These are phyloP conservation scores for Linaria vulgaris DNA, from an alignment of 257 asterid species.

Conservation along the genomic window DNA sequence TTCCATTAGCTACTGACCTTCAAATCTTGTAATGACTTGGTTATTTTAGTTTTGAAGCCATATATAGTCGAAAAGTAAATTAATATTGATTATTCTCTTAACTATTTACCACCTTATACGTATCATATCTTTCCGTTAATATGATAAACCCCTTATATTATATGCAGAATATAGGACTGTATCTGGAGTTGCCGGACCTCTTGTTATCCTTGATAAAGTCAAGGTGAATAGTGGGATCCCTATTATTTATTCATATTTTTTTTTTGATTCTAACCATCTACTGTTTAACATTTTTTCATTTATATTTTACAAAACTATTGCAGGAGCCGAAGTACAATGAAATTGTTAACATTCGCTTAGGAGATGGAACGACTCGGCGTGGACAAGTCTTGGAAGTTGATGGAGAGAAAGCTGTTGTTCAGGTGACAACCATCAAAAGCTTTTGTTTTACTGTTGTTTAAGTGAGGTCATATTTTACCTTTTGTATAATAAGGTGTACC, in stretches of 20 bases:
- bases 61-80: too few relatives aligned
- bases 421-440: constrained; percentile 46
- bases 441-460: not conserved
- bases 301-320: constrained; percentile 27
- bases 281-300: too few relatives aligned
- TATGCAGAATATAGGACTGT: constrained; percentile 95
- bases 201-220: constrained; percentile 96
- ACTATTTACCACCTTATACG: constrained; percentile 5
- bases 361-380: constrained; percentile 95
- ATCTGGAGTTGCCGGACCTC: constrained; percentile 99
- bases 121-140: too few relatives aligned
- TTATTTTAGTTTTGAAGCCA: too few relatives aligned
- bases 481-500: constrained; percentile 1
- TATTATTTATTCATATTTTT: constrained; percentile 16
- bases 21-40: too few relatives aligned
- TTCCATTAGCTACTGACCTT: too few relatives aligned
- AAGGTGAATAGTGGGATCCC: constrained; percentile 53
- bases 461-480: not conserved
- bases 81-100: not conserved
- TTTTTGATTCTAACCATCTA: too few relatives aligned
- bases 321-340: constrained; percentile 99
- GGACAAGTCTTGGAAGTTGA: constrained; percentile 98
- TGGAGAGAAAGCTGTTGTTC: constrained; percentile 98
- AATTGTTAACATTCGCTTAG: constrained; percentile 93
- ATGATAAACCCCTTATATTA: not conserved